Percentiles rank a stretch among this genome's conserved stretches.
Evolutionary conservation across 2,329 filamentous ascomycete species (phyloP).

Genomic region (Arthrinium phaeospermum): DNA sequence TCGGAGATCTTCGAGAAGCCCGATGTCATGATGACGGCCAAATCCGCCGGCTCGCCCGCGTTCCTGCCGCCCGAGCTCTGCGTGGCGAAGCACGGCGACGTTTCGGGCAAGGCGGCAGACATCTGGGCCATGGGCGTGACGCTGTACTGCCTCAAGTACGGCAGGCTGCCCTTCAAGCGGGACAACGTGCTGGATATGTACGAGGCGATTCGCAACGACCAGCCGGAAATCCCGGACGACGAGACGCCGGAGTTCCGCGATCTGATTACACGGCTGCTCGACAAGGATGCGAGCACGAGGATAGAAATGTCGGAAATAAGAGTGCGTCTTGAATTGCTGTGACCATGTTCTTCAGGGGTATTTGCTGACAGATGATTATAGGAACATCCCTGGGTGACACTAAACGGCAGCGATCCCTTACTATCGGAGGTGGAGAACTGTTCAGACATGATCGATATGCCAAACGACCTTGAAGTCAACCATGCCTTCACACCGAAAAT

Average conservation of each 20-base stretch:
- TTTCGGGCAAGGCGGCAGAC: constrained; percentile 88
- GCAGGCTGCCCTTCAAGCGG: constrained; percentile 84
- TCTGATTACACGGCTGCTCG: constrained; percentile 74
- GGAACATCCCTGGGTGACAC: constrained; percentile 94
- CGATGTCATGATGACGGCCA: constrained; percentile 86
- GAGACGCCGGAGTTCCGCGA: constrained; percentile 74
- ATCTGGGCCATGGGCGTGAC: constrained; percentile 99
- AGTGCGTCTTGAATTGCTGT: constrained; percentile 56
- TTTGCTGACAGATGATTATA: constrained; percentile 45
- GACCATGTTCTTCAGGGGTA: neutral
- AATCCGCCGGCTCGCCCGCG: constrained; percentile 92
- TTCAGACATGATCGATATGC: constrained; percentile 76
- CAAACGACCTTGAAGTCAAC: constrained; percentile 89
- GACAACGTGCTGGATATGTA: constrained; percentile 84
- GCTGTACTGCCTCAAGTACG: constrained; percentile 90
- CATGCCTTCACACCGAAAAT: constrained; percentile 91
- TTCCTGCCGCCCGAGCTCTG: constrained; percentile 95
- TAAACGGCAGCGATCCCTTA: constrained; percentile 75
- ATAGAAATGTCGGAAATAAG: constrained; percentile 84
- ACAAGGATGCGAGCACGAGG: constrained; percentile 83
- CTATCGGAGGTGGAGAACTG: constrained; percentile 87
- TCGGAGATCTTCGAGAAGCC: constrained; percentile 96
- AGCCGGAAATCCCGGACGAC: constrained; percentile 65
- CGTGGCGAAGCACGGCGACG: constrained; percentile 81
- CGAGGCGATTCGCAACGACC: constrained; percentile 80